Evolutionary conservation across 306 rosid genomes (phyloP), one percentile per base, ranked within the genome.

Genomic region (Pyrus betulifolia): DNA sequence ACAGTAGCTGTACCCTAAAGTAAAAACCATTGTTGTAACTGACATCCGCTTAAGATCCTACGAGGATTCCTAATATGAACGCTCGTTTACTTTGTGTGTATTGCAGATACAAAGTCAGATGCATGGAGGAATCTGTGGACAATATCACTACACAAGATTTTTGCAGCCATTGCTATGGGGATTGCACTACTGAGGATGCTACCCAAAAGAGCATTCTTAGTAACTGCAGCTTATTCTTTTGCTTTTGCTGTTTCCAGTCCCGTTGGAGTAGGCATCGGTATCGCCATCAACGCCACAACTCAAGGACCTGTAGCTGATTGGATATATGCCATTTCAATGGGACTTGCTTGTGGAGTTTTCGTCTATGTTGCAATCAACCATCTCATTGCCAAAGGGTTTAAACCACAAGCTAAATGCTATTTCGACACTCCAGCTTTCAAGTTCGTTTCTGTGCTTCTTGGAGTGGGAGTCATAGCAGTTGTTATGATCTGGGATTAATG

Each of bases 51-150:
- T 0, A 49, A 14, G 19, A 51, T 51, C 21, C 8, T 15, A 51
- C 3, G 55, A 51, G 55, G 21, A 51, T 51, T 49, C 21, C 21
- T 5, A 15, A 51, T 51, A 6, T 51, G 8, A 51, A 51, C 8
- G 8, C 55, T 51, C n/a, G 2, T 55, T 15, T 38, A 51, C 51
- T 51, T 8, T 11, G 21, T 21, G 27, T 38, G 6, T 15, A 1
- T 22, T 62, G 61, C 79, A 90, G 97, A 69, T 78, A 89, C 52
- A 3, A 86, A 86, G 77, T 70, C 55, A 0, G 94, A 90, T n/a
- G 96, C 94, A 76, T 90, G 97, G 97, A 93, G 84, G 83, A 90
- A 85, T 54, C 83, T 90, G 8, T 93, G 96, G 97, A 93, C 94
- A 59, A 90, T 90, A 81, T 87, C 89, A 3, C 68, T 90, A 75